Conservation (phyloP, 306 rosid genomes). For the Casuarina glauca region DNA sequence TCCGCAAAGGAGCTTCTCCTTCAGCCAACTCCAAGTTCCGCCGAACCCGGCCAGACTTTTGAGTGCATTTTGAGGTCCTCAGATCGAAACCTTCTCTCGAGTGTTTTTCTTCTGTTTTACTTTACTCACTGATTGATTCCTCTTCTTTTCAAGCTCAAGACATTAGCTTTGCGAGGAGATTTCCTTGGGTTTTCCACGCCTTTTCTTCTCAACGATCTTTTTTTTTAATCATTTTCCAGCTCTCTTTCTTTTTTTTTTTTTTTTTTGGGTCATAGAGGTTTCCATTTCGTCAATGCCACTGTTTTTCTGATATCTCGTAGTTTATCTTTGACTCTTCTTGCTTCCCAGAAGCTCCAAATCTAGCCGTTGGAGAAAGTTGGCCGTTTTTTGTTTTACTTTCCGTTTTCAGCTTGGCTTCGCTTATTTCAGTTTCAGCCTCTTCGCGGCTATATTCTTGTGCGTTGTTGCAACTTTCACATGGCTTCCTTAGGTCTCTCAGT, state of each 20-base stretch:
- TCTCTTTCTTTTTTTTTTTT: neutral
- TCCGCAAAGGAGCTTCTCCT: neutral
- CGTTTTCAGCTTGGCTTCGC: neutral
- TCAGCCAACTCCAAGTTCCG: neutral
- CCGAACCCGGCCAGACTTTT: slow-evolving; percentile 5
- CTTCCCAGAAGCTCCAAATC: slow-evolving; percentile 26
- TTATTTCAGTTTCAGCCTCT: slow-evolving; percentile 14
- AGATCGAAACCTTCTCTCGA: slow-evolving; percentile 24
- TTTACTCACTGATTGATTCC: slow-evolving; percentile 5
- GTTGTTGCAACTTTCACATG: slow-evolving; percentile 41
- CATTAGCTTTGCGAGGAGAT: slow-evolving; percentile 8
- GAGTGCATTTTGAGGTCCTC: slow-evolving; percentile 25
- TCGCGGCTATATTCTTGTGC: neutral
- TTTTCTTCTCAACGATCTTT: neutral
- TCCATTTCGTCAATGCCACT: slow-evolving; percentile 20
- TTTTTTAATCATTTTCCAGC: neutral
- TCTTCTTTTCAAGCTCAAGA: slow-evolving; percentile 16
- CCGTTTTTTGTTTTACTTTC: slow-evolving; percentile 4
- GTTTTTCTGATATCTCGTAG: neutral
- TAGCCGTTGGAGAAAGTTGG: slow-evolving; percentile 40
- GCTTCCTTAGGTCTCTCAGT: slow-evolving; percentile 30
- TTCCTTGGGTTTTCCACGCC: slow-evolving; percentile 39
- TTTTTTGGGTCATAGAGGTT: slow-evolving; percentile 12
- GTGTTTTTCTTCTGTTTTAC: slow-evolving; percentile 10
- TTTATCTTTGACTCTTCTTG: slow-evolving; percentile 15